These are phyloP conservation scores for Gossypium trilobum DNA, from an alignment of 441 rosid genomes.

Conservation along the genomic window DNA sequence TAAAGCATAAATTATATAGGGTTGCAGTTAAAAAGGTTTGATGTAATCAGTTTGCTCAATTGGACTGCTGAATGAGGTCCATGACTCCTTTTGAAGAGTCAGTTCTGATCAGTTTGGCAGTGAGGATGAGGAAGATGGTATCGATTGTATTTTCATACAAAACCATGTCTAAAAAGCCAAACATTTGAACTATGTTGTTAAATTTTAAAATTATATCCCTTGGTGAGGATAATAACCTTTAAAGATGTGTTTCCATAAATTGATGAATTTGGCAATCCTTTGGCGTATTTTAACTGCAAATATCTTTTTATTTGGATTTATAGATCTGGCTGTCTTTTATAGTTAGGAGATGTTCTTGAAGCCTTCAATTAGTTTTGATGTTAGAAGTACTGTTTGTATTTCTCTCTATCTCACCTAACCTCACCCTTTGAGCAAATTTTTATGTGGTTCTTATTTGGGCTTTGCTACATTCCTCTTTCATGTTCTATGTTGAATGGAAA, in stretches of 20 bases:
- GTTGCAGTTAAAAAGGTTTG: background rate
- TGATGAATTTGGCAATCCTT: background rate
- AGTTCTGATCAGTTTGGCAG: background rate
- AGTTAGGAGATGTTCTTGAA: background rate
- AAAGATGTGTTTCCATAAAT: background rate
- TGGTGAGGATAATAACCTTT: background rate
- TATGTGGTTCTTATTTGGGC: background rate
- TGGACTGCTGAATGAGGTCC: slow-evolving; percentile 1
- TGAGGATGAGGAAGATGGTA: background rate
- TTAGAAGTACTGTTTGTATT: background rate
- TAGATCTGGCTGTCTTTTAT: background rate
- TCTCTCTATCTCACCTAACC: background rate
- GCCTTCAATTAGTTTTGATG: background rate
- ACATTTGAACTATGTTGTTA: background rate
- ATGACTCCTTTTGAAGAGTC: background rate
- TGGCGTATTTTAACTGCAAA: background rate
- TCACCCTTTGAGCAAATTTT: background rate
- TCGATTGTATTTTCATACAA: background rate
- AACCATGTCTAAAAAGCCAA: background rate
- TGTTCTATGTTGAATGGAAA: background rate
- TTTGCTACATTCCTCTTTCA: background rate
- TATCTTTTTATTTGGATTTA: background rate
- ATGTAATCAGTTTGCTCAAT: background rate
- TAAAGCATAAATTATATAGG: background rate
- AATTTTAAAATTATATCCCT: background rate